phyloP scores from a whole-genome alignment of 2,329 filamentous ascomycete species.

The Zasmidium cellare region DNA sequence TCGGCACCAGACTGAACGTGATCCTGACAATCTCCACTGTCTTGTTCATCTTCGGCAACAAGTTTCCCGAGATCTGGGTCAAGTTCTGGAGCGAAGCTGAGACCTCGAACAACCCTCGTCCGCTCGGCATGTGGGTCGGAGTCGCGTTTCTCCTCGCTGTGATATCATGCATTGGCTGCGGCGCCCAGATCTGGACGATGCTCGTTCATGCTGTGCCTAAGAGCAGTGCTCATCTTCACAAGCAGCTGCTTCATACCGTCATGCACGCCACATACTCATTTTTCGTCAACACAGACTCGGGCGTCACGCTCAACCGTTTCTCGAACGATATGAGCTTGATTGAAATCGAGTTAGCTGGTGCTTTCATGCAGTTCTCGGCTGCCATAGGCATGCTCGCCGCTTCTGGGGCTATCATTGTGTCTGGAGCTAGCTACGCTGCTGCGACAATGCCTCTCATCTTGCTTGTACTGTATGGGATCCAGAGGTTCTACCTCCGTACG shows the following conservation, averaged over 20 bases:
- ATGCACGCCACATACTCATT: slow-evolving; percentile 40
- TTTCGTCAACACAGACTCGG: slow-evolving; percentile 46
- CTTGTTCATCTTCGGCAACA: slow-evolving; percentile 40
- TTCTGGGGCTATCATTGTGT: slow-evolving; percentile 40
- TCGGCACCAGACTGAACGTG: slow-evolving; percentile 31
- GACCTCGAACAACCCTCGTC: neutral
- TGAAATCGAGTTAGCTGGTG: slow-evolving; percentile 41
- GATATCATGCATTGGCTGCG: slow-evolving; percentile 12
- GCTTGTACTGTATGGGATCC: slow-evolving; percentile 42
- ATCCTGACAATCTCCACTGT: slow-evolving; percentile 27
- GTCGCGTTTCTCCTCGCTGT: slow-evolving; percentile 16
- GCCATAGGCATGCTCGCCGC: slow-evolving; percentile 28
- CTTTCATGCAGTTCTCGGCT: slow-evolving; percentile 29
- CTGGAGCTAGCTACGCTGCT: slow-evolving; percentile 42
- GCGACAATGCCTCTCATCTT: slow-evolving; percentile 42
- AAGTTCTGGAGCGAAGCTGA: slow-evolving; percentile 49
- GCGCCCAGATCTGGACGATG: slow-evolving; percentile 20
- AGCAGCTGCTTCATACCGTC: slow-evolving; percentile 19
- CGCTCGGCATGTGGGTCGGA: slow-evolving; percentile 18
- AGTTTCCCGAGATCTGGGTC: slow-evolving; percentile 47
- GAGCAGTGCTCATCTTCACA: slow-evolving; percentile 21
- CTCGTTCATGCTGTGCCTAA: slow-evolving; percentile 18
- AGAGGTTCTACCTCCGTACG: slow-evolving; percentile 50
- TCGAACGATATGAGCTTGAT: slow-evolving; percentile 51
- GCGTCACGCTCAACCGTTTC: slow-evolving; percentile 50